These are phyloP conservation scores for Rhexocercosporidium sp. DNA, from an alignment of 2,329 filamentous ascomycete genomes.

Conservation along the genomic window DNA sequence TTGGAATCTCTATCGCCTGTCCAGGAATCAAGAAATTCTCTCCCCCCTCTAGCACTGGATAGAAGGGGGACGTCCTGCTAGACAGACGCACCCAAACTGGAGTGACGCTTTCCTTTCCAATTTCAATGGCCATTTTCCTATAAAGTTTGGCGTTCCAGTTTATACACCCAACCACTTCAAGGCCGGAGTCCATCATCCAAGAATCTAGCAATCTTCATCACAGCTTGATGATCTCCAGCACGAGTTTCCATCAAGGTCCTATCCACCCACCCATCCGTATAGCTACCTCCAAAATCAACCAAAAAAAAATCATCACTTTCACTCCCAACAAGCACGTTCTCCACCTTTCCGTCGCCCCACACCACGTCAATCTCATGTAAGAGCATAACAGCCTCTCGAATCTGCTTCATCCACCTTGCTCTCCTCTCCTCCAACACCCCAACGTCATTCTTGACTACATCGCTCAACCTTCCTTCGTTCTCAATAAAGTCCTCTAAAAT, in stretches of 20 bases:
- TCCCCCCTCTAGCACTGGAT: no score
- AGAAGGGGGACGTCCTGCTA: no score
- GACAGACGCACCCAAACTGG: no score
- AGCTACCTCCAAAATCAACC: constrained; percentile 38
- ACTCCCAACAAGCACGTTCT: constrained; percentile 35
- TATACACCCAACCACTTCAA: no score
- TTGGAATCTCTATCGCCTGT: no score
- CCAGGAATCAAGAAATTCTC: no score
- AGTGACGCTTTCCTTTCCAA: no score
- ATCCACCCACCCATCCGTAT: constrained; percentile 35
- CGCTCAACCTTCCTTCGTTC: constrained; percentile 17
- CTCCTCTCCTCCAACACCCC: constrained; percentile 18
- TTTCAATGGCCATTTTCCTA: no score
- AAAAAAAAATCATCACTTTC: constrained; percentile 31
- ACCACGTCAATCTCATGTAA: constrained; percentile 33
- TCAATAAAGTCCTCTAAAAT: constrained; percentile 31
- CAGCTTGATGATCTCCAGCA: constrained; percentile 30
- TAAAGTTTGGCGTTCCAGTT: no score
- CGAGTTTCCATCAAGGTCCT: constrained; percentile 28
- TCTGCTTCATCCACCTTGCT: constrained; percentile 31
- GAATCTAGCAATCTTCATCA: no score
- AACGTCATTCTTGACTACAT: constrained; percentile 14
- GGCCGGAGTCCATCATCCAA: no score
- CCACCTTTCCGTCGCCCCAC: constrained; percentile 38
- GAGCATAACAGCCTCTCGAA: constrained; percentile 24